Conservation (phyloP, 1,139 yeast species). For the Diutina neorugosa region DNA sequence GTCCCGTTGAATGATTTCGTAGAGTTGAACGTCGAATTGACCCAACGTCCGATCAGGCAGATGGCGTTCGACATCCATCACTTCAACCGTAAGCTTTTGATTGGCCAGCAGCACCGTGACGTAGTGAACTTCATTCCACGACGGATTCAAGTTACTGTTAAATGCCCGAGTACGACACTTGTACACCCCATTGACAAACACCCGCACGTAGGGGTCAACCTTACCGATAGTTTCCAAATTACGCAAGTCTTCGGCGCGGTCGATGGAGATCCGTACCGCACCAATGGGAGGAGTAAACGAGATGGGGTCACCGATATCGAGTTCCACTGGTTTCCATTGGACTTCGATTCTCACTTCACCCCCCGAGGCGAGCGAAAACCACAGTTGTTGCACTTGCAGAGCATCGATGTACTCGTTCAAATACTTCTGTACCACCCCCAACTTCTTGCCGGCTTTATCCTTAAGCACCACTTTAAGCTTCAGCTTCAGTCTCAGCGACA, state of each 20-base stretch:
- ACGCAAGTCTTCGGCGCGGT: conserved; percentile 59
- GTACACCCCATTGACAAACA: conserved; percentile 65
- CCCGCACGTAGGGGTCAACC: conserved; percentile 83
- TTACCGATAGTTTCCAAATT: conserved; percentile 84
- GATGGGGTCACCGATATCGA: conserved; percentile 36
- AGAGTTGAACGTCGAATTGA: conserved; percentile 54
- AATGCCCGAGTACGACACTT: conserved; percentile 68
- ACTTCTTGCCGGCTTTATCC: conserved; percentile 32
- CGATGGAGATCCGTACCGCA: conserved; percentile 64
- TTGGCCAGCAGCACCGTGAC: conserved; percentile 70
- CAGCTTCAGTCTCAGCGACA: conserved; percentile 60
- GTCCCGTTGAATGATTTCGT: conserved; percentile 55
- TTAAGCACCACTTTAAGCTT: conserved; percentile 48
- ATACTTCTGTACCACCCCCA: conserved; percentile 53
- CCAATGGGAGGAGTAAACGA: conserved; percentile 92
- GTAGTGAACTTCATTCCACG: conserved; percentile 76
- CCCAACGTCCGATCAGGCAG: conserved; percentile 83
- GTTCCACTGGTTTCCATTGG: conserved; percentile 77
- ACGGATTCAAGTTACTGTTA: conserved; percentile 63
- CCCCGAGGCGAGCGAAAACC: conserved; percentile 60
- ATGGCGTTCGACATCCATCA: conserved; percentile 75
- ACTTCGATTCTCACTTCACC: conserved; percentile 67
- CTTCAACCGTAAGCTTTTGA: conserved; percentile 75
- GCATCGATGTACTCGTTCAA: conserved; percentile 68
- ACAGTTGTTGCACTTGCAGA: conserved; percentile 59